A percentile compares a stretch with the other conserved stretches of the same genome.
Conservation (phyloP, 2,329 filamentous ascomycete species). For the Colletotrichum falcatum region DNA sequence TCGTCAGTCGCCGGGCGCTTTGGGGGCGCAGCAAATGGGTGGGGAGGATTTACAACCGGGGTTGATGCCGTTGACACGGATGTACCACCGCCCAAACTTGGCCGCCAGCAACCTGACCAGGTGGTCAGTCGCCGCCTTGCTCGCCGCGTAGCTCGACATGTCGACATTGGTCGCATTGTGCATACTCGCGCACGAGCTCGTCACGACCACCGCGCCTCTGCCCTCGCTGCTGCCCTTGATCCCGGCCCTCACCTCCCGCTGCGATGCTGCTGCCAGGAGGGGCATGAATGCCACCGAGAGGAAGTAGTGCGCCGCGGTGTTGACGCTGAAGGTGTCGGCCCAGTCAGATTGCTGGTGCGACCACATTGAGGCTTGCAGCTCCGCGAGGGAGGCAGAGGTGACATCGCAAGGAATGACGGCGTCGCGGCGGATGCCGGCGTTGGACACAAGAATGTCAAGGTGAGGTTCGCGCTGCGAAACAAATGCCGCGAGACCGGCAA, state of each 20-base stretch:
- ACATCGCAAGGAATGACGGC: slow-evolving; percentile 57
- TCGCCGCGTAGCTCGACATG: slow-evolving; percentile 62
- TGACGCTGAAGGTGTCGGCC: slow-evolving; percentile 59
- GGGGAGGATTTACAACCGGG: slow-evolving; percentile 46
- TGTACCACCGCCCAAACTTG: slow-evolving; percentile 56
- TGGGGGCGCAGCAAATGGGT: neutral
- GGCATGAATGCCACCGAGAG: slow-evolving; percentile 59
- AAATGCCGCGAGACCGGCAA: neutral
- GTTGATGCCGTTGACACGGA: slow-evolving; percentile 51
- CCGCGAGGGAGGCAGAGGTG: slow-evolving; percentile 53
- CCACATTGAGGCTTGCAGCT: slow-evolving; percentile 61
- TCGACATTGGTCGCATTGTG: slow-evolving; percentile 65
- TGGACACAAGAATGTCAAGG: slow-evolving; percentile 7
- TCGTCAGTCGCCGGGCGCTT: neutral
- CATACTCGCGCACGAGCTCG: slow-evolving; percentile 64
- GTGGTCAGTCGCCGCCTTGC: slow-evolving; percentile 65
- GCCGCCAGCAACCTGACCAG: slow-evolving; percentile 60
- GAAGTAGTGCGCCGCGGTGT: slow-evolving; percentile 63
- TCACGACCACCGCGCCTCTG: slow-evolving; percentile 60
- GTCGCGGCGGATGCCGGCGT: slow-evolving; percentile 17
- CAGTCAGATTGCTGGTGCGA: slow-evolving; percentile 57
- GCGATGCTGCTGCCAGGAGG: slow-evolving; percentile 55
- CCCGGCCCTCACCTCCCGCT: slow-evolving; percentile 48
- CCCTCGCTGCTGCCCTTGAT: slow-evolving; percentile 47
- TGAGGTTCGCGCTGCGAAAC: neutral